Base-by-base conservation (phyloP, 2,329 filamentous ascomycete species). In the Trichoderma aggressivum region DNA sequence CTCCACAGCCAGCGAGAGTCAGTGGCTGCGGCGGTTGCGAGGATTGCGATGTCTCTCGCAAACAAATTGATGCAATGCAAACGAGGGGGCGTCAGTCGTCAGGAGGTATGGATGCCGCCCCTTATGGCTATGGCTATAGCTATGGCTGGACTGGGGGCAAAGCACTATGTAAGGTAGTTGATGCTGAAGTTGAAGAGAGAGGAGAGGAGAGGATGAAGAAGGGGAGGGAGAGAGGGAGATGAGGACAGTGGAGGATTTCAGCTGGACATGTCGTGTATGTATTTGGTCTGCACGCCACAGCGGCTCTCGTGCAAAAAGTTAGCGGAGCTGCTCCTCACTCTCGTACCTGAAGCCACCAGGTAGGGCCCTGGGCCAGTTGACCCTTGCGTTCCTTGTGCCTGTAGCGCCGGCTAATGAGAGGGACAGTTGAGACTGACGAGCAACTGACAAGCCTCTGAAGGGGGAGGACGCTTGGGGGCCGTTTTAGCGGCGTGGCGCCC, bases 191-290 rank as follows among this genome's bases (percentile, higher is more conserved):
- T 18, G 55, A 32, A 14, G 18, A 32, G 28, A 32, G 60, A 18
- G 18, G 59, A 26, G 30, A 32, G 7, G 8, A 3, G 18, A 39
- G 36, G 36, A 39, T 39, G 36, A 39, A 12, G n/a, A 47, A 47
- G n/a, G 43, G 43, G 43, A 47, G 43, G 43, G 36, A 24, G n/a
- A 32, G 62, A 66, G 21, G 63, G 21, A 43, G 64, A 39, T 24
- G 64, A 67, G 53, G 64, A 47, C 53, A n/a, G n/a, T n/a, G n/a
- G n/a, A 67, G 55, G 64, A 67, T n/a, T 47, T 47, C 53, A 67
- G 26, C 55, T 30, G 55, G 28, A 32, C 18, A 47, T 59, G 55
- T 36, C 64, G 55, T 43, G 53, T 30, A 55, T 39, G n/a, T n/a
- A n/a, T 39, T 34, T 65, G 47, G n/a, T 24, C 62, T 55, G 62